Conservation (phyloP, 192 early-diverging fungal genomes). For the Gigaspora rosea region DNA sequence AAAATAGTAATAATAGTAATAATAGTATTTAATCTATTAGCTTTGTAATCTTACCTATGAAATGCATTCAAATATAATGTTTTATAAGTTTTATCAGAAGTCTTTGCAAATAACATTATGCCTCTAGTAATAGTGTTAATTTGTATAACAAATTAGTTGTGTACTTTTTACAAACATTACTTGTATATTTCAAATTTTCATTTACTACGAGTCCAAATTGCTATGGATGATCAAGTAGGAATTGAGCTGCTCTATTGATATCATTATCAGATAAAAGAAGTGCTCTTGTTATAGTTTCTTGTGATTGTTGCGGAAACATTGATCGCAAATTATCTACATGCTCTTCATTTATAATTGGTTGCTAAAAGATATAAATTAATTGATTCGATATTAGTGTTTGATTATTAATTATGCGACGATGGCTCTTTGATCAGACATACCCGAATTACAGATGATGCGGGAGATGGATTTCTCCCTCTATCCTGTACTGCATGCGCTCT, state of each 20-base stretch:
- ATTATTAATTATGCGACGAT: neutral
- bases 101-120: no score
- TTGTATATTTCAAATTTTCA: no score
- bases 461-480: conserved; percentile 39
- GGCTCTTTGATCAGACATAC: neutral
- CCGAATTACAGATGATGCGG: neutral
- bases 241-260: conserved; percentile 58
- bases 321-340: conserved; percentile 50
- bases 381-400: no score
- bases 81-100: no score
- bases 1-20: no score
- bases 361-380: neutral
- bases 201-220: no score
- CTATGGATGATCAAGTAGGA: conserved; percentile 38
- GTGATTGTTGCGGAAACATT: conserved; percentile 60
- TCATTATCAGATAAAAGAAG: conserved; percentile 60
- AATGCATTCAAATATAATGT: no score
- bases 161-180: no score
- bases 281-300: conserved; percentile 51
- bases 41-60: no score
- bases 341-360: conserved; percentile 36
- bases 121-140: no score
- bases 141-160: no score
- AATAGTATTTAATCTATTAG: no score
- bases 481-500: conserved; percentile 42